Base-by-base conservation (phyloP, 441 rosid genomes). In the Dalechampia spathulata region DNA sequence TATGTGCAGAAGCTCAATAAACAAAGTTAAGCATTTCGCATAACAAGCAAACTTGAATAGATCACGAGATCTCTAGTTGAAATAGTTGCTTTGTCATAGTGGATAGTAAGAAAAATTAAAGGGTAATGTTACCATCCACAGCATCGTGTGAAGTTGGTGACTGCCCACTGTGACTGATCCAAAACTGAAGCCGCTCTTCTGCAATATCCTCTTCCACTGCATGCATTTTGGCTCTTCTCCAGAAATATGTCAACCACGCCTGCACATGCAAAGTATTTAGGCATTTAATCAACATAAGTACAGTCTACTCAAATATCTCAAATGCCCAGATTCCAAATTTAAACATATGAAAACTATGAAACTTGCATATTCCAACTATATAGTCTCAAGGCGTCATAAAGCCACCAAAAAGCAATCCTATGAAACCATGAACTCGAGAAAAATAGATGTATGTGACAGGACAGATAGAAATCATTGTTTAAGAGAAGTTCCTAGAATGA, bases 241-340 rank as follows among this genome's bases (percentile, higher is more conserved):
- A 94, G 61, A 82, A 90, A 71, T 90, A 90, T 39, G 80, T 76
- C 52, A 90, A 67, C 99, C 99, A 94, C 38, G 96, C 96, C 99
- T 94, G 73, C 51, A 49, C 20, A 36, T 15, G n/a, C n/a, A n/a
- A 30, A 40, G 20, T 22, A 66, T 46, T 46, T 15, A 27, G 52
- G 34, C 20, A 46, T 51, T 52, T 36, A 48, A 11, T 53, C 15
- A 36, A 46, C 40, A 6, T n/a, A 30, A 21, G 11, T 45, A 19
- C 26, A 38, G 49, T 20, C n/a, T n/a, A n/a, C n/a, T n/a, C n/a
- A n/a, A n/a, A n/a, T n/a, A n/a, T n/a, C n/a, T n/a, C n/a, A n/a
- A n/a, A 52, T 26, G 13, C 45, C 8, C 34, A 42, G n/a, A n/a
- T n/a, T n/a, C n/a, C n/a, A n/a, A n/a, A n/a, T n/a, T n/a, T n/a